Conservation (phyloP, 1,139 yeast species). For the Kodamaea derodonti region DNA sequence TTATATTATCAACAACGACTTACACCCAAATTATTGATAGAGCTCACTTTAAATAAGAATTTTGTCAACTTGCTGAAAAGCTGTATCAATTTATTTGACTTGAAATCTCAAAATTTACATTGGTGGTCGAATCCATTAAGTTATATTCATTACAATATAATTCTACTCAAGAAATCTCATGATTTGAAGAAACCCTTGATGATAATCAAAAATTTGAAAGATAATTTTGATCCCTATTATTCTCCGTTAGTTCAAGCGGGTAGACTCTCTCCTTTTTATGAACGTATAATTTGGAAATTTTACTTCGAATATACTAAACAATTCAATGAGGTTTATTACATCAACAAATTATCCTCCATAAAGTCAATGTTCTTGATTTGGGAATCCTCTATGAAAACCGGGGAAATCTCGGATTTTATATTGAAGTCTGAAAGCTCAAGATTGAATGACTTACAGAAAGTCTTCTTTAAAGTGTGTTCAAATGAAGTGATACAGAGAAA, state of each 20-base stretch:
- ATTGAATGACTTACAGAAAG: slow-evolving; percentile 22
- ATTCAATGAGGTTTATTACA: slow-evolving; percentile 23
- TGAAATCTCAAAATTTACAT: slow-evolving; percentile 7
- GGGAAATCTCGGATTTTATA: slow-evolving; percentile 16
- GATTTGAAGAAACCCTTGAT: slow-evolving; percentile 29
- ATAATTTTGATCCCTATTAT: slow-evolving; percentile 22
- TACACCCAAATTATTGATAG: slow-evolving; percentile 22
- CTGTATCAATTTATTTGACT: slow-evolving; percentile 16
- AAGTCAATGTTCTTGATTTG: slow-evolving; percentile 37
- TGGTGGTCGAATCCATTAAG: slow-evolving; percentile 20
- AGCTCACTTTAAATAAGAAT: slow-evolving; percentile 26
- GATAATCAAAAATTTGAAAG: slow-evolving; percentile 30
- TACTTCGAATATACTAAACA: slow-evolving; percentile 32
- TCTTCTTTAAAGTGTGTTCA: slow-evolving; percentile 24
- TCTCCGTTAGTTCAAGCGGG: slow-evolving; percentile 24
- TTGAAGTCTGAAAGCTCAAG: slow-evolving; percentile 9
- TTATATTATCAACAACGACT: slow-evolving; percentile 27
- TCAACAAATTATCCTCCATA: slow-evolving; percentile 19
- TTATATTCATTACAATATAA: slow-evolving; percentile 24
- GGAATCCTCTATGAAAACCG: slow-evolving; percentile 29
- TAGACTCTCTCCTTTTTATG: slow-evolving; percentile 34
- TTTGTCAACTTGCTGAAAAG: slow-evolving; percentile 19
- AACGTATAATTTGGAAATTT: slow-evolving; percentile 42
- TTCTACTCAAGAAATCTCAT: slow-evolving; percentile 34
- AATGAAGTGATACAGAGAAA: slow-evolving; percentile 13